phyloP scores from a whole-genome alignment of 352 stramenopile genomes.

The Phytophthora megakarya region DNA sequence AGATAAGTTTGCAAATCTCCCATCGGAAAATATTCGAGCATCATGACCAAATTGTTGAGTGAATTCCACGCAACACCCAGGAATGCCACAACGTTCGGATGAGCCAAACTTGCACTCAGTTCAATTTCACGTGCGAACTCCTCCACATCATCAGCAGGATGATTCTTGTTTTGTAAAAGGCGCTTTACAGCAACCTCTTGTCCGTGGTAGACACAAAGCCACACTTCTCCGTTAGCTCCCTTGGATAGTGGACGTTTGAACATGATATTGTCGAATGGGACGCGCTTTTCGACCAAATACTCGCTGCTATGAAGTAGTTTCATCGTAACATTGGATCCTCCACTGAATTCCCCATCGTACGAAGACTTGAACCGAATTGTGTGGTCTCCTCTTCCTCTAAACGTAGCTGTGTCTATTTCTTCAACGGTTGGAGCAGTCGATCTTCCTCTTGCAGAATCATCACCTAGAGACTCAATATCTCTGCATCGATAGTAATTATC shows the following conservation, averaged over 20 bases:
- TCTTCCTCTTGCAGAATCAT: too few species aligned
- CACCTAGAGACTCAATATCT: too few species aligned
- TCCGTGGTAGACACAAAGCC: slow-evolving; percentile 36
- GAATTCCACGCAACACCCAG: slow-evolving; percentile 51
- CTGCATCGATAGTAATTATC: too few species aligned
- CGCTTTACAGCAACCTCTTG: slow-evolving; percentile 48
- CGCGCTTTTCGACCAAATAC: slow-evolving; percentile 16
- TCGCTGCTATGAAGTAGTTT: slow-evolving; percentile 22
- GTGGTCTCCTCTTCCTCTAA: too few species aligned
- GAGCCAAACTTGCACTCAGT: slow-evolving; percentile 34
- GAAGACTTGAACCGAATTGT: slow-evolving; percentile 6
- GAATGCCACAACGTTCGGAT: slow-evolving; percentile 43
- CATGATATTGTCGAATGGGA: slow-evolving; percentile 26
- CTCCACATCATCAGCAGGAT: slow-evolving; percentile 39
- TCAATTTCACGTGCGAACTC: slow-evolving; percentile 45
- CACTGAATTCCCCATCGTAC: slow-evolving; percentile 1
- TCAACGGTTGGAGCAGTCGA: too few species aligned
- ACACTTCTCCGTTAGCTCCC: slow-evolving; percentile 61
- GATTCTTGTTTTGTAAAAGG: slow-evolving; percentile 34
- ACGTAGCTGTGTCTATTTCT: too few species aligned
- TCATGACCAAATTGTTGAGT: slow-evolving; percentile 52
- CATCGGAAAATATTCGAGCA: slow-evolving; percentile 46
- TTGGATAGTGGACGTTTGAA: slow-evolving; percentile 44
- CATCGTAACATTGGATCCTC: slow-evolving; percentile 18
- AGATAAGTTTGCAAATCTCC: slow-evolving; percentile 50